A percentile compares a stretch with the other conserved stretches of the same genome.
Conservation (phyloP, 306 rosid species). For the Prunus mongolica region DNA sequence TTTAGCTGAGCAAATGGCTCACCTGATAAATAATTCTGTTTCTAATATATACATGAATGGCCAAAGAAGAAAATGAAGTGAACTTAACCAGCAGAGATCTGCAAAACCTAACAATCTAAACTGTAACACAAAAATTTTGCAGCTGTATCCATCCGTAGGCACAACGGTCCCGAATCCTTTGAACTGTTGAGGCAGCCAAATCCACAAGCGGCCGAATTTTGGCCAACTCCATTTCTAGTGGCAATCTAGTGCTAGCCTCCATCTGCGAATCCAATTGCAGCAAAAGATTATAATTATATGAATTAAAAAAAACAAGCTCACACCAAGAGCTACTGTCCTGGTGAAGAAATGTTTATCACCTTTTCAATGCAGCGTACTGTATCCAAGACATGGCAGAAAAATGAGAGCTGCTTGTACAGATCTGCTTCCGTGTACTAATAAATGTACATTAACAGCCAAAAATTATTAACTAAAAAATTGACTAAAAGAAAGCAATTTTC, state of each 20-base stretch:
- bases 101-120: slow-evolving; percentile 27
- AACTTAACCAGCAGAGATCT: not conserved
- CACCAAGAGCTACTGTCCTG: not conserved
- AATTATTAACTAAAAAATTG: not conserved
- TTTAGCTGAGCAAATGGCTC: not conserved
- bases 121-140: slow-evolving; percentile 50
- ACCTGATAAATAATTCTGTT: not conserved
- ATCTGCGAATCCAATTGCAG: slow-evolving; percentile 35
- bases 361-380: slow-evolving; percentile 61
- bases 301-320: not conserved
- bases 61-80: not conserved
- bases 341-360: slow-evolving; percentile 37
- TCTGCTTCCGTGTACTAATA: slow-evolving; percentile 80
- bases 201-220: slow-evolving; percentile 54
- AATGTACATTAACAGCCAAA: slow-evolving; percentile 5
- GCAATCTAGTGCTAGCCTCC: slow-evolving; percentile 50
- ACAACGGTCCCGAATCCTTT: slow-evolving; percentile 68
- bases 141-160: slow-evolving; percentile 85
- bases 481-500: not conserved
- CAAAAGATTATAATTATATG: not conserved
- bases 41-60: not conserved
- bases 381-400: slow-evolving; percentile 73
- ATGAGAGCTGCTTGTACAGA: slow-evolving; percentile 79
- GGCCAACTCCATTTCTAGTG: slow-evolving; percentile 61
- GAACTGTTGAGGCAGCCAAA: slow-evolving; percentile 58